A percentile compares a stretch with the other conserved stretches of the same genome.
phyloP scores from a whole-genome alignment of 176 grass and related monocot genomes.

The Pontederia paniculata region DNA sequence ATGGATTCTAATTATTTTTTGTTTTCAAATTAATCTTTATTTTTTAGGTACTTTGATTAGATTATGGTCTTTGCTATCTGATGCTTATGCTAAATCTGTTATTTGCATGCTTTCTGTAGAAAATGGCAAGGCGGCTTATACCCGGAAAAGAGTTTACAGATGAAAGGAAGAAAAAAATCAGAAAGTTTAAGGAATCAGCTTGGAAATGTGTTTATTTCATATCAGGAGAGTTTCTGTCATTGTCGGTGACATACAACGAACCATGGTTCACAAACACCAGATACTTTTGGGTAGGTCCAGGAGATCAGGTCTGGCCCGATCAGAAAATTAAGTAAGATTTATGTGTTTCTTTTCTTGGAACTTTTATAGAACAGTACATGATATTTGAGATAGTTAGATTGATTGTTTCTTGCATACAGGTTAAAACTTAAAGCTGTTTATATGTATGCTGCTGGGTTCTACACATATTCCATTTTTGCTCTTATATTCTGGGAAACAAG shows the following conservation, averaged over 20 bases:
- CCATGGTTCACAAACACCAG: background rate
- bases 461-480: conserved; percentile 8
- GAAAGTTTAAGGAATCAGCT: conserved; percentile 63
- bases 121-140: conserved; percentile 39
- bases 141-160: conserved; percentile 17
- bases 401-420: background rate
- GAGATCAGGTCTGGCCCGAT: conserved; percentile 8
- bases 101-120: conserved; percentile 11
- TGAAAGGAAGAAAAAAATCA: conserved; percentile 48
- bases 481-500: conserved; percentile 6
- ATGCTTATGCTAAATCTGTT: conserved; percentile 11
- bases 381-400: background rate
- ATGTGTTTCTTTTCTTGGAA: background rate
- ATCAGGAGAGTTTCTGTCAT: background rate
- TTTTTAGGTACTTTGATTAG: background rate
- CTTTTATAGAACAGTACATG: background rate
- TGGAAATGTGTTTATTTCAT: conserved; percentile 59
- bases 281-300: conserved; percentile 11
- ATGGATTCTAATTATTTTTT: too few species aligned
- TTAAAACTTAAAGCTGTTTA: conserved; percentile 6
- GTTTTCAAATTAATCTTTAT: too few species aligned
- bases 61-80: conserved; percentile 18
- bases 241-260: conserved; percentile 2
- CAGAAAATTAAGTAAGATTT: conserved; percentile 10
- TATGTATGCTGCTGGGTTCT: conserved; percentile 8